phyloP scores from a whole-genome alignment of 768 basidiomycete species.

The Tubosaeta brunneosetosa region DNA sequence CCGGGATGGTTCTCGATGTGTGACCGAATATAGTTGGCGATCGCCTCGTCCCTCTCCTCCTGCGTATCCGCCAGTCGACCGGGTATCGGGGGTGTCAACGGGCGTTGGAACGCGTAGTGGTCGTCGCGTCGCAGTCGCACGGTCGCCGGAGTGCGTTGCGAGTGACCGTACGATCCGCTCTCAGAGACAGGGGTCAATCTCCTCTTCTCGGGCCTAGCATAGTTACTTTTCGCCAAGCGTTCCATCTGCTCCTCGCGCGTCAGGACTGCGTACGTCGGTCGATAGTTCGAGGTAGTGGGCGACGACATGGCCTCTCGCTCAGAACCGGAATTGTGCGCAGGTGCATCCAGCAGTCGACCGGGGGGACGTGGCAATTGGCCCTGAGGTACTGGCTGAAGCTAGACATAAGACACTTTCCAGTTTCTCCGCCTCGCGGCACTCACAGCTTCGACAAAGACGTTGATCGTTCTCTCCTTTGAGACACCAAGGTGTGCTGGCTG shows the following conservation, averaged over 20 bases:
- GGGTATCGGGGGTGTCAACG: conserved; percentile 22
- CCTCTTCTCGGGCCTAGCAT: conserved; percentile 7
- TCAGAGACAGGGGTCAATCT: conserved; percentile 16
- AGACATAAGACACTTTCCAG: conserved; percentile 6
- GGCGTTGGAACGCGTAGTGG: neutral
- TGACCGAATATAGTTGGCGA: conserved; percentile 41
- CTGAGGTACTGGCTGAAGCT: conserved; percentile 20
- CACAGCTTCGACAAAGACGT: conserved; percentile 57
- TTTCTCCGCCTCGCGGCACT: conserved; percentile 14
- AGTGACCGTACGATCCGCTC: conserved; percentile 15
- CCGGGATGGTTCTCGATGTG: conserved; percentile 41
- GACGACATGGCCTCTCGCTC: conserved; percentile 14
- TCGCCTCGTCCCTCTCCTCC: conserved; percentile 38
- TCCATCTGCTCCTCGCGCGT: conserved; percentile 29
- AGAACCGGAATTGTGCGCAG: conserved; percentile 14
- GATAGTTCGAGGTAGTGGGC: neutral
- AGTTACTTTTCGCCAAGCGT: conserved; percentile 21
- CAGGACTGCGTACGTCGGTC: conserved; percentile 6
- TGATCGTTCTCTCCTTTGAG: conserved; percentile 48
- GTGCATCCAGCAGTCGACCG: conserved; percentile 2
- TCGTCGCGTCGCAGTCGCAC: conserved; percentile 2
- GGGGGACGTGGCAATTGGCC: conserved; percentile 27
- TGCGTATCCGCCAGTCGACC: conserved; percentile 31
- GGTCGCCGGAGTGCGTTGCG: conserved; percentile 9
- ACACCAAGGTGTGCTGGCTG: conserved; percentile 56